phyloP scores from a whole-genome alignment of 2,329 filamentous ascomycete genomes.

The Neodidymelliopsis sp. region DNA sequence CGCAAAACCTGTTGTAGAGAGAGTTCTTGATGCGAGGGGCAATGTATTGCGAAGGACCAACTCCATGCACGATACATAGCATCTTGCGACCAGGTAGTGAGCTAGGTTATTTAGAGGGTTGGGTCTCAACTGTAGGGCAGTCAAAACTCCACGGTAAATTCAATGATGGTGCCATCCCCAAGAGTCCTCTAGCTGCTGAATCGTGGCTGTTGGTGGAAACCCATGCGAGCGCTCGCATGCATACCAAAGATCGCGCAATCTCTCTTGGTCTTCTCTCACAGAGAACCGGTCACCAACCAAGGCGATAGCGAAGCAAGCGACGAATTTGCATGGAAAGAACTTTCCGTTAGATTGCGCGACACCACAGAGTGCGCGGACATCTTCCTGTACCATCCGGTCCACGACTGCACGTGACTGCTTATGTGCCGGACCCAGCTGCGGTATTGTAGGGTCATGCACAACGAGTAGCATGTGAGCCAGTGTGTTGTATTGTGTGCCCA shows the following conservation, averaged over 20 bases:
- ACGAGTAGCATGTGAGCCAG: conserved; percentile 46
- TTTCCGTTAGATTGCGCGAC: conserved; percentile 45
- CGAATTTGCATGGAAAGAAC: conserved; percentile 46
- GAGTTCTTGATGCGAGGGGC: too few species aligned
- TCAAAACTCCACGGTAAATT: neutral
- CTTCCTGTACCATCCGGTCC: conserved; percentile 44
- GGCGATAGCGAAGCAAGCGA: conserved; percentile 48
- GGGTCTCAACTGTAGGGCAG: too few species aligned
- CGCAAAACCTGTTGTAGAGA: too few species aligned
- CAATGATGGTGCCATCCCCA: conserved; percentile 40
- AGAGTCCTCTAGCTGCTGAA: conserved; percentile 45
- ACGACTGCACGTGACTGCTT: conserved; percentile 42
- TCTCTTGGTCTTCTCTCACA: conserved; percentile 40
- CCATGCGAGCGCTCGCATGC: conserved; percentile 43
- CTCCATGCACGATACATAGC: too few species aligned
- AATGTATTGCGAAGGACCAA: too few species aligned
- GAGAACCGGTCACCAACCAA: conserved; percentile 45
- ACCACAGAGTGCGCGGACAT: conserved; percentile 46
- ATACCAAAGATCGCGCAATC: conserved; percentile 41
- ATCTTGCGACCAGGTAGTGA: too few species aligned
- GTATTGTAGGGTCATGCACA: conserved; percentile 48
- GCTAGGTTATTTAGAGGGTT: neutral
- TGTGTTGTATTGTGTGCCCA: conserved; percentile 46
- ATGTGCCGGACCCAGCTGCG: conserved; percentile 45
- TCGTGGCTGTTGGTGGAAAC: conserved; percentile 44